Base-by-base conservation (phyloP, 2,329 filamentous ascomycete species). In the Rachicladosporium sp. region DNA sequence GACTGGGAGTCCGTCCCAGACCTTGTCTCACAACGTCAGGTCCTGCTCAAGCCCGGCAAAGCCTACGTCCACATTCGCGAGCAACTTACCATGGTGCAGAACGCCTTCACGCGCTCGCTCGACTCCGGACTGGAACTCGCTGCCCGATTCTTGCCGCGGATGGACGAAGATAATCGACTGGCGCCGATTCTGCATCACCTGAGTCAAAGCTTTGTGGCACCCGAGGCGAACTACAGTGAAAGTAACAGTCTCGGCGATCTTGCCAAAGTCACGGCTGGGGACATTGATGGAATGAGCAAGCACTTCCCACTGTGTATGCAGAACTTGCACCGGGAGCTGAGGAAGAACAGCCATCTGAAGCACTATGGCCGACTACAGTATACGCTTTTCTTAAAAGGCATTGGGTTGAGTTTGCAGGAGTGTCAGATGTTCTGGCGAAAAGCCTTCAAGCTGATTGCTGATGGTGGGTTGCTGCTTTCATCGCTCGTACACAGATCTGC, bases 261-360 rank as follows among this genome's bases (percentile, higher is more conserved):
- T 8, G 77, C 80, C 10, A 74, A 81, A 33, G 85, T 93, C 48
- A 81, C 76, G 6, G 86, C 87, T 1, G 70, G 76, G 47, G 83
- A 82, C 53, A 76, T 98, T 48, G 87, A 95, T 60, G 70, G 68
- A 15, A 74, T 96, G 3, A 80, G 82, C 2, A 70, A 80, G 42
- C 80, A 89, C 61, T 94, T 93, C 67, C 87, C 87, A 6, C 75
- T 93, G 6, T 96, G 91, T 67, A 96, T 96, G 89, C 81, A 82
- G 43, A 82, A 91, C 57, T 70, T 98, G 15, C 91, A 98, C 61
- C 79, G 76, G 40, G 82, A 82, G 3, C 70, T 98, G 27, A 82
- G 87, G 40, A 82, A 87, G 44, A 89, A 93, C 55, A 80, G 79
- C 9, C 88, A 98, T 56, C 70, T 98, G 46, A 95, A 95, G 64